These are phyloP conservation scores for Sporisorium sorghi DNA, from an alignment of 1,284 basidiomycete species.

Conservation along the genomic window DNA sequence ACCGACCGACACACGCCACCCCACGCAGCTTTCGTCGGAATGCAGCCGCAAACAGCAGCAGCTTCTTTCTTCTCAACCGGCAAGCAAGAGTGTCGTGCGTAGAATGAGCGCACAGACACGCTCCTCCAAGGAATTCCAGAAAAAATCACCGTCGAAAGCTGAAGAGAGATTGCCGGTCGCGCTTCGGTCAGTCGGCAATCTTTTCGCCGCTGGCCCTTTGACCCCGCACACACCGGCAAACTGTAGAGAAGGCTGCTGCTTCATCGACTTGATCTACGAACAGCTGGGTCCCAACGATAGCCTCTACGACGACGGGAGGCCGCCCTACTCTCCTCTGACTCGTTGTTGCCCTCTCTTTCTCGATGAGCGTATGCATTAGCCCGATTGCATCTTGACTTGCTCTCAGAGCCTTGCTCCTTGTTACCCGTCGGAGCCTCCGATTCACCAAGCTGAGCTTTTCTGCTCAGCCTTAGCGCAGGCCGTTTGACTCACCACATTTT, in stretches of 20 bases:
- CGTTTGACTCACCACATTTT: background rate
- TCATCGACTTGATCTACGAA: too few species aligned
- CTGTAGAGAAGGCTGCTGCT: constrained; percentile 1
- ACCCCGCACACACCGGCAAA: constrained; percentile 45
- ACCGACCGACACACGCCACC: background rate
- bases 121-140: constrained; percentile 3
- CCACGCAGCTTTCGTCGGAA: constrained; percentile 12
- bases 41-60: background rate
- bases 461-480: background rate
- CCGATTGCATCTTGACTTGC: too few species aligned
- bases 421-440: background rate
- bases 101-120: constrained; percentile 16
- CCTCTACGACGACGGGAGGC: too few species aligned
- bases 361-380: too few species aligned
- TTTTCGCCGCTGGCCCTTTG: constrained; percentile 23
- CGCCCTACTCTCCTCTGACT: too few species aligned
- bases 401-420: too few species aligned
- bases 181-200: constrained; percentile 30
- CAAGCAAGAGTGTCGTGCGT: constrained; percentile 13
- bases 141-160: constrained; percentile 5
- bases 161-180: constrained; percentile 35
- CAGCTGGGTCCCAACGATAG: too few species aligned
- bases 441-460: background rate
- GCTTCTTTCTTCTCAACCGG: background rate
- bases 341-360: too few species aligned